These are phyloP conservation scores for Saccharomyces hybrid DNA, from an alignment of 1,139 yeast genomes.

Conservation along the genomic window DNA sequence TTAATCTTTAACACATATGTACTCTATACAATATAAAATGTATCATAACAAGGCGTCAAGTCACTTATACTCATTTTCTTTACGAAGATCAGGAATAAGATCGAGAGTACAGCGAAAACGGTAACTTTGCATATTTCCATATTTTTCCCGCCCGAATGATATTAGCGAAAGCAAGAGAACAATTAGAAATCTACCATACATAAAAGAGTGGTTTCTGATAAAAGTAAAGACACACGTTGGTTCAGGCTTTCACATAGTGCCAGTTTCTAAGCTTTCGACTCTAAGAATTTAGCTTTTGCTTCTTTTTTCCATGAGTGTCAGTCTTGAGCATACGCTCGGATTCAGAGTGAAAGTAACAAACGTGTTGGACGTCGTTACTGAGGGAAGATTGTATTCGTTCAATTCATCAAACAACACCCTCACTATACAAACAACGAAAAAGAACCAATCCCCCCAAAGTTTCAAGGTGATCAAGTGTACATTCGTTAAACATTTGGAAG, in stretches of 20 bases:
- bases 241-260: neutral
- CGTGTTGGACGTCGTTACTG: conserved; percentile 46
- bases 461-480: conserved; percentile 52
- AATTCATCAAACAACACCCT: conserved; percentile 39
- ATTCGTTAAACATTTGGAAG: conserved; percentile 49
- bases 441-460: conserved; percentile 28
- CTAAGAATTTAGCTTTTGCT: neutral
- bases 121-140: neutral
- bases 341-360: conserved; percentile 56
- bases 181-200: neutral
- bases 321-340: conserved; percentile 27
- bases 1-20: conserved; percentile 17
- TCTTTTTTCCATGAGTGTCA: conserved; percentile 20
- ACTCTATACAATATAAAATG: conserved; percentile 5
- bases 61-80: neutral
- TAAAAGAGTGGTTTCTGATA: neutral
- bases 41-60: neutral
- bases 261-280: neutral
- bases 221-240: neutral
- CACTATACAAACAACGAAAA: conserved; percentile 29
- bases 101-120: neutral
- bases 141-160: neutral
- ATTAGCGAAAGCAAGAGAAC: neutral
- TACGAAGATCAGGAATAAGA: too few relatives aligned
- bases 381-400: conserved; percentile 58